A percentile compares a stretch with the other conserved stretches of the same genome.
Evolutionary conservation across 495 filamentous ascomycete genomes (phyloP).

Genomic region (Annulohypoxylon nitens): DNA sequence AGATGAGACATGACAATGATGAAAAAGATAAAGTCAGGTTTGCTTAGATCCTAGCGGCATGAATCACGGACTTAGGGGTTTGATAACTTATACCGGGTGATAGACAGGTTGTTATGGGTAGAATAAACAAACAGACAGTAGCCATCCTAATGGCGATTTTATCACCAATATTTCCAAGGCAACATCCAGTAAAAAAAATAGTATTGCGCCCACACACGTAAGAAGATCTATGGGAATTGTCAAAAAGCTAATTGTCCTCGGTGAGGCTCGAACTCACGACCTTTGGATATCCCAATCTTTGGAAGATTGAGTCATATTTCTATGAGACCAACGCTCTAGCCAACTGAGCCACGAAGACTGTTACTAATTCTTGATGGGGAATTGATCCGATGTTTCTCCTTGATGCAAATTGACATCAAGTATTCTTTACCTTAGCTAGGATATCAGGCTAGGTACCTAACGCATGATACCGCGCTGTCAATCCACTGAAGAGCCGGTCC

Average conservation of each 20-base stretch:
- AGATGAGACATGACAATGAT: constrained; percentile 3
- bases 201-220: neutral
- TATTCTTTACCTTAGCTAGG: neutral
- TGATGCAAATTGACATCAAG: neutral
- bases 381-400: neutral
- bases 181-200: neutral
- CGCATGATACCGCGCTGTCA: neutral
- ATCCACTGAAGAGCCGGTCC: neutral
- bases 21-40: constrained; percentile 21
- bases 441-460: neutral
- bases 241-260: constrained; percentile 2
- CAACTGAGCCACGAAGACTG: constrained; percentile 23
- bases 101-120: neutral
- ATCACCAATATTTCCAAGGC: too few species aligned
- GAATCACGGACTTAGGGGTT: neutral
- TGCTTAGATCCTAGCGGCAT: neutral
- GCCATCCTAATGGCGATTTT: neutral
- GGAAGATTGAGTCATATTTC: constrained; percentile 14
- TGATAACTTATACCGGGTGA: neutral
- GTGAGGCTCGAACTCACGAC: constrained; percentile 24
- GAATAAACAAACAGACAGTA: neutral
- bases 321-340: constrained; percentile 22
- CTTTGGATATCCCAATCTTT: constrained; percentile 23
- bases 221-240: neutral
- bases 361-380: neutral